These are phyloP conservation scores for Esteya vermicola DNA, from an alignment of 2,329 filamentous ascomycete genomes.

Conservation along the genomic window DNA sequence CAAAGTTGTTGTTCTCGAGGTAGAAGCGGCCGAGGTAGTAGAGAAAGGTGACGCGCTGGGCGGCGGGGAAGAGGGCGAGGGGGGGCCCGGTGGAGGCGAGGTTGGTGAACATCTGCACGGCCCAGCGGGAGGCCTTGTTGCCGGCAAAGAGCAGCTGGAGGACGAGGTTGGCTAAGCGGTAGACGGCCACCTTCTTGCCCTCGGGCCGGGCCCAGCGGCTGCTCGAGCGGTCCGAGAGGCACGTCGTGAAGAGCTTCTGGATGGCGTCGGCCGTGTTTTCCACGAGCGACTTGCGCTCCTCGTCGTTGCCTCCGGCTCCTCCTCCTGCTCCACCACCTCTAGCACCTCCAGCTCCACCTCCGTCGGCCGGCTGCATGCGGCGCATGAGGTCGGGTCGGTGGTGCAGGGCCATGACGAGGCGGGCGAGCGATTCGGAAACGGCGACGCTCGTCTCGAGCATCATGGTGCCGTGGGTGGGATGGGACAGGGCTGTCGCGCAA, in stretches of 20 bases:
- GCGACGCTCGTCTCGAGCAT: constrained; percentile 75
- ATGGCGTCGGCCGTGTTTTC: constrained; percentile 82
- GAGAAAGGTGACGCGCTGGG: constrained; percentile 80
- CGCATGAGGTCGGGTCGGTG: constrained; percentile 64
- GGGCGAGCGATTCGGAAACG: constrained; percentile 65
- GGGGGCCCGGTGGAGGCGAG: constrained; percentile 75
- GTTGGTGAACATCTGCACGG: constrained; percentile 79
- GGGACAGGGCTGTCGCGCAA: constrained; percentile 67
- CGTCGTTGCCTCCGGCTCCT: constrained; percentile 40
- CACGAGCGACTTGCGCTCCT: constrained; percentile 63
- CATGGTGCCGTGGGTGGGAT: constrained; percentile 65
- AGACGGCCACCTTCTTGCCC: constrained; percentile 77
- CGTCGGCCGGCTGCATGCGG: constrained; percentile 28
- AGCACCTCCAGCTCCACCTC: constrained; percentile 22
- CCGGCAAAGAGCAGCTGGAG: constrained; percentile 78
- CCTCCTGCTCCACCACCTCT: constrained; percentile 24
- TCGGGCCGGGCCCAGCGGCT: constrained; percentile 55
- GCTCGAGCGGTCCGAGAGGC: constrained; percentile 65
- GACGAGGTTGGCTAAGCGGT: constrained; percentile 82
- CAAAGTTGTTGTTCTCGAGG: constrained; percentile 73
- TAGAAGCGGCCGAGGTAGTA: constrained; percentile 90
- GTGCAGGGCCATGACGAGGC: constrained; percentile 72
- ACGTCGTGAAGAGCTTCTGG: constrained; percentile 81
- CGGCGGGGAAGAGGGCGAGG: constrained; percentile 65
- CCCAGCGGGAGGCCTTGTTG: constrained; percentile 67